phyloP scores from a whole-genome alignment of 441 rosid species.

The Biscutella laevigata region DNA sequence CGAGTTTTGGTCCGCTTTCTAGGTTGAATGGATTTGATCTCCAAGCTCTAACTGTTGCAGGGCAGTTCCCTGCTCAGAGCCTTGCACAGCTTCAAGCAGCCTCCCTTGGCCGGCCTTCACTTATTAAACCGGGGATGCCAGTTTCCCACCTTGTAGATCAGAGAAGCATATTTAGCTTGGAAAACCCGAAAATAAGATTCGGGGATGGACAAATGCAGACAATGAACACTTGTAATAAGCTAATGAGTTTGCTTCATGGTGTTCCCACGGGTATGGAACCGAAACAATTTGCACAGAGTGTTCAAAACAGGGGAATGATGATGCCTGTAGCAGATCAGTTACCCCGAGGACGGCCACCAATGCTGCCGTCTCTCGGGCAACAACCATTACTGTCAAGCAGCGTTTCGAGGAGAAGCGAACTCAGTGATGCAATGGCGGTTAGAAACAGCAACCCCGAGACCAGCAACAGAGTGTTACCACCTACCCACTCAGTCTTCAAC shows the following conservation, averaged over 20 bases:
- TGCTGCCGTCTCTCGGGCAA: slow-evolving; percentile 32
- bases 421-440: too few relatives aligned
- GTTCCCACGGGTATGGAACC: slow-evolving; percentile 78
- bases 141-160: slow-evolving; percentile 53
- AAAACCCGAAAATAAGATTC: slow-evolving; percentile 54
- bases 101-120: slow-evolving; percentile 47
- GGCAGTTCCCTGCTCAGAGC: slow-evolving; percentile 75
- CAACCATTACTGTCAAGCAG: slow-evolving; percentile 46
- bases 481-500: slow-evolving; percentile 40
- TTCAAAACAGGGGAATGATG: slow-evolving; percentile 41
- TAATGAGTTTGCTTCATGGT: slow-evolving; percentile 68
- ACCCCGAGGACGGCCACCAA: slow-evolving; percentile 26
- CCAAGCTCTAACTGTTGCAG: slow-evolving; percentile 64
- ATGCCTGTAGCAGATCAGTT: slow-evolving; percentile 43
- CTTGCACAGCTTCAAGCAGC: slow-evolving; percentile 76
- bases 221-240: slow-evolving; percentile 35
- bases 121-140: slow-evolving; percentile 45
- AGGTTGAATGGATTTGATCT: slow-evolving; percentile 56
- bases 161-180: slow-evolving; percentile 65
- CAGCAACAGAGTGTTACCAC: slow-evolving; percentile 41
- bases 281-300: slow-evolving; percentile 55
- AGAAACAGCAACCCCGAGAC: slow-evolving; percentile 34
- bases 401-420: slow-evolving; percentile 24
- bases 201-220: slow-evolving; percentile 44
- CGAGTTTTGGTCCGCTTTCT: slow-evolving; percentile 44